These are phyloP conservation scores for Letharia lupina DNA, from an alignment of 495 filamentous ascomycete species.

Conservation along the genomic window DNA sequence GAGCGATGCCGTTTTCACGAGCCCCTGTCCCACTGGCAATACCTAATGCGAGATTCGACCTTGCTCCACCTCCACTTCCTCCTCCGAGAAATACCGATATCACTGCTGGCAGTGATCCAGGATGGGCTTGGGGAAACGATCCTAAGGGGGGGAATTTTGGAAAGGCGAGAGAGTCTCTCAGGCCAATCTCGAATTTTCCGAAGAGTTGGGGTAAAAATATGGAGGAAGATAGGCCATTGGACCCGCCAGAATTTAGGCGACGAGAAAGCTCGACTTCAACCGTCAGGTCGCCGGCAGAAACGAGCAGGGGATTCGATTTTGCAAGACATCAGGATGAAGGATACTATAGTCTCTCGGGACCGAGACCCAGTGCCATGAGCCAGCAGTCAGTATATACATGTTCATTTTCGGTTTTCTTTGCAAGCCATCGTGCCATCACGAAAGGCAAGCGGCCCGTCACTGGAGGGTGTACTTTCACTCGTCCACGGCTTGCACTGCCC, in stretches of 20 bases:
- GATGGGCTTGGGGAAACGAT: conserved; percentile 51
- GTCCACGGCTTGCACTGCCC: background rate
- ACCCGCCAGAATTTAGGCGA: conserved; percentile 28
- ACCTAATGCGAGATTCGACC: conserved; percentile 32
- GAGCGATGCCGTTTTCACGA: conserved; percentile 32
- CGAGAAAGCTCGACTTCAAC: conserved; percentile 33
- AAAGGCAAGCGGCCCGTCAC: conserved; percentile 9
- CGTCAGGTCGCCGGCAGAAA: conserved; percentile 28
- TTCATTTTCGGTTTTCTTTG: conserved; percentile 9
- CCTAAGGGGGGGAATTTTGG: conserved; percentile 23
- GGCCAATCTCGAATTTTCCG: conserved; percentile 47
- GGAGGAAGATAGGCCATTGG: conserved; percentile 21
- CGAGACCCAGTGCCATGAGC: conserved; percentile 35
- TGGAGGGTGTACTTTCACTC: background rate
- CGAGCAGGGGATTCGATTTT: conserved; percentile 25
- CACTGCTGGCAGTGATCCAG: conserved; percentile 49
- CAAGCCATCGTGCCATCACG: background rate
- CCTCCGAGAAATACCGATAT: conserved; percentile 49
- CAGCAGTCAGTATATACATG: conserved; percentile 29
- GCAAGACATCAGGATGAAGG: conserved; percentile 39
- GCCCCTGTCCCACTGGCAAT: conserved; percentile 46
- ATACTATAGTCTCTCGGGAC: conserved; percentile 41
- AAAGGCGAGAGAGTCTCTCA: conserved; percentile 38
- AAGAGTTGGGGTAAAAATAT: conserved; percentile 34
- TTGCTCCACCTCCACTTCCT: conserved; percentile 53